These are phyloP conservation scores for Trichoderma sp. DNA, from an alignment of 2,329 filamentous ascomycete species.

Conservation along the genomic window DNA sequence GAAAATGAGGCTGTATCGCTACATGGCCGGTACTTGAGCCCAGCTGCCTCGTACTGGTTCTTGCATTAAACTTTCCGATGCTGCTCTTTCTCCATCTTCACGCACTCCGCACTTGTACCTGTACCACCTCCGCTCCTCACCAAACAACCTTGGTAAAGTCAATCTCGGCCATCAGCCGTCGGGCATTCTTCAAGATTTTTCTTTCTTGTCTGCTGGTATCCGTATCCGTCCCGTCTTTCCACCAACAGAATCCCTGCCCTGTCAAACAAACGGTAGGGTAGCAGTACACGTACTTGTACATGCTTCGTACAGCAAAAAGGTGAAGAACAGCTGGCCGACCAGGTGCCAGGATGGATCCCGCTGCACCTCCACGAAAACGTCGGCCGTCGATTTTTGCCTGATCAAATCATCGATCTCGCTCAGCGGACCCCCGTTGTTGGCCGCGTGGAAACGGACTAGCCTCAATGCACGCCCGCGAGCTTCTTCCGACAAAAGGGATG, in stretches of 20 bases:
- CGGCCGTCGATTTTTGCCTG: neutral
- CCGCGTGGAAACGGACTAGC: neutral
- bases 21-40: neutral
- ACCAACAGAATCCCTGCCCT: neutral
- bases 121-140: neutral
- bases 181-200: neutral
- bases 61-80: conserved; percentile 10
- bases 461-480: neutral
- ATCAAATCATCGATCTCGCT: conserved; percentile 19
- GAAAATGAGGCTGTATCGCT: conserved; percentile 3
- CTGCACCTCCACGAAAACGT: conserved; percentile 11
- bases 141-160: neutral
- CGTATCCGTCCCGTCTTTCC: neutral
- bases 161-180: neutral
- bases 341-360: neutral
- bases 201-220: neutral
- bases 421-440: conserved; percentile 5
- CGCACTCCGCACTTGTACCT: neutral
- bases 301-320: neutral
- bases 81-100: conserved; percentile 3
- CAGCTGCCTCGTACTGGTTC: neutral
- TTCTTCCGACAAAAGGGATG: conserved; percentile 9
- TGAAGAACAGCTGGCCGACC: neutral
- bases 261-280: neutral
- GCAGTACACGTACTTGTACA: neutral